These are phyloP conservation scores for Agastache rugosa DNA, from an alignment of 257 asterid species.

Conservation along the genomic window DNA sequence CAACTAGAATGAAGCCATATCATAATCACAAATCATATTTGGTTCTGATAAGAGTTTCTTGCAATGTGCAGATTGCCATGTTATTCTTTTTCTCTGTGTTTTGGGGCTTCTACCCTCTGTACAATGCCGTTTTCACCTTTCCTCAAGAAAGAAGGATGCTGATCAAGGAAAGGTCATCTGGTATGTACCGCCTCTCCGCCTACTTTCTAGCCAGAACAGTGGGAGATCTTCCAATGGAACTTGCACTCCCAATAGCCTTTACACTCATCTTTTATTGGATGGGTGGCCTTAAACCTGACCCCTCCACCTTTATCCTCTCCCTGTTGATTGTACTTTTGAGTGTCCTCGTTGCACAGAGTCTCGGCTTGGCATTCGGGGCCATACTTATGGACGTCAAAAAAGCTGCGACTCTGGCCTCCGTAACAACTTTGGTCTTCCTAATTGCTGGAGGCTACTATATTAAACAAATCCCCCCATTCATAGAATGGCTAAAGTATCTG, in stretches of 20 bases:
- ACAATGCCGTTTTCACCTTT: constrained; percentile 94
- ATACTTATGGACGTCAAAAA: constrained; percentile 93
- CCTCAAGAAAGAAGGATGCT: constrained; percentile 95
- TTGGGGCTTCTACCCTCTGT: constrained; percentile 99
- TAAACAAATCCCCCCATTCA: constrained; percentile 82
- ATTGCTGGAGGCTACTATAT: constrained; percentile 95
- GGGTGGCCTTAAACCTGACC: constrained; percentile 95
- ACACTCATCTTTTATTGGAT: constrained; percentile 94
- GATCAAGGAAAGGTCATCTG: constrained; percentile 88
- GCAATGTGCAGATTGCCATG: constrained; percentile 83
- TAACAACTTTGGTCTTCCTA: constrained; percentile 85
- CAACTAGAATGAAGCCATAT: constrained; percentile 1
- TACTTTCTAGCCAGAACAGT: constrained; percentile 86
- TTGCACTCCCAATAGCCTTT: constrained; percentile 88
- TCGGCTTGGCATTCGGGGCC: constrained; percentile 92
- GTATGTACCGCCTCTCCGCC: constrained; percentile 95
- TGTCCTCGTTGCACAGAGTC: constrained; percentile 90
- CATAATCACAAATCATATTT: not conserved
- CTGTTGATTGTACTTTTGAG: constrained; percentile 79
- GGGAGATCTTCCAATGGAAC: constrained; percentile 93
- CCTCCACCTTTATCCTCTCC: constrained; percentile 72
- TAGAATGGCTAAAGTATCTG: constrained; percentile 80
- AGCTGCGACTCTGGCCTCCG: constrained; percentile 95
- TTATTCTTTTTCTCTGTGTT: constrained; percentile 91
- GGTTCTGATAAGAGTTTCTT: constrained; percentile 37